phyloP scores from a whole-genome alignment of 2,329 filamentous ascomycete species.

The Ustulina deusta region DNA sequence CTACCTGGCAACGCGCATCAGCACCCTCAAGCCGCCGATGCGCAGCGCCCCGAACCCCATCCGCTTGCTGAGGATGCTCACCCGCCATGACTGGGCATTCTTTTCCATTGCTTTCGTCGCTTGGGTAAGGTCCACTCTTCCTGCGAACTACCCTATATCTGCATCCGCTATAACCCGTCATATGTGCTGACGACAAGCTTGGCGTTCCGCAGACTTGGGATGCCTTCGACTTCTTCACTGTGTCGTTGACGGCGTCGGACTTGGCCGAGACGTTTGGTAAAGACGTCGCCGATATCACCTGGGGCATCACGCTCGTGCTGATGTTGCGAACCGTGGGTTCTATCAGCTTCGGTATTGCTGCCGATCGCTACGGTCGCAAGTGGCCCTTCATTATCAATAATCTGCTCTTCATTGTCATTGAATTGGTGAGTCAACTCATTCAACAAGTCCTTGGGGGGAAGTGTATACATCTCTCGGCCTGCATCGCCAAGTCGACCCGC shows the following conservation, averaged over 20 bases:
- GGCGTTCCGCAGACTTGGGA: slow-evolving; percentile 64
- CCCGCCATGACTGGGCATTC: slow-evolving; percentile 65
- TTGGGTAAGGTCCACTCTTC: slow-evolving; percentile 59
- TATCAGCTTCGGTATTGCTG: slow-evolving; percentile 65
- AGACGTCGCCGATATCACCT: slow-evolving; percentile 69
- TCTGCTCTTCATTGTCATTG: slow-evolving; percentile 76
- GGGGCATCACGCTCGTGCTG: slow-evolving; percentile 73
- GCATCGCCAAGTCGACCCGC: background rate
- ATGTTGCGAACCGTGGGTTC: slow-evolving; percentile 71
- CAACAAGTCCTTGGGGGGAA: background rate
- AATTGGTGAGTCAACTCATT: slow-evolving; percentile 65
- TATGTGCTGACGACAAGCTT: slow-evolving; percentile 27
- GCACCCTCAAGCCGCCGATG: slow-evolving; percentile 69
- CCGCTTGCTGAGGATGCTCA: slow-evolving; percentile 61
- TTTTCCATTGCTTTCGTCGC: slow-evolving; percentile 67
- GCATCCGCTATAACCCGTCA: background rate
- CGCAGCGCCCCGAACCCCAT: slow-evolving; percentile 66
- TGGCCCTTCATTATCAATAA: slow-evolving; percentile 85
- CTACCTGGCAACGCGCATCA: slow-evolving; percentile 66
- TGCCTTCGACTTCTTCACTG: slow-evolving; percentile 75
- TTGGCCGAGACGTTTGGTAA: slow-evolving; percentile 65
- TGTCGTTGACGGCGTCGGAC: slow-evolving; percentile 68
- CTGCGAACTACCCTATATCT: too few species aligned
- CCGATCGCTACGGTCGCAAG: slow-evolving; percentile 69
- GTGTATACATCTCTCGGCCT: slow-evolving; percentile 6